Base-by-base conservation (phyloP, 192 early-diverging fungal genomes). In the Coemansia interrupta region DNA sequence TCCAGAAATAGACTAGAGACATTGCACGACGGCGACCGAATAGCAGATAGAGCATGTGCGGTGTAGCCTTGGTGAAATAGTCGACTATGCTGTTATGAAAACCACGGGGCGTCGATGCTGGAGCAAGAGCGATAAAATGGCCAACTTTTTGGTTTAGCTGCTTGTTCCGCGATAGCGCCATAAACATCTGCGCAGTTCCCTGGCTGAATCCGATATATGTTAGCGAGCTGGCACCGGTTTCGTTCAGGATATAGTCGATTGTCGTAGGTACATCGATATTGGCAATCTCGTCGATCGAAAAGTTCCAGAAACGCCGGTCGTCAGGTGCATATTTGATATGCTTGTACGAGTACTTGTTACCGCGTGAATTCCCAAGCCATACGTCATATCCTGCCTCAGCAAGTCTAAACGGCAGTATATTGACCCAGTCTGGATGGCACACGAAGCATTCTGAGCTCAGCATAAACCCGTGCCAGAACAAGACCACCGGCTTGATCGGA, bases 181-280 rank as follows among this genome's bases (percentile, higher is more conserved):
- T 87, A 64, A 96, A 94, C 17, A 88, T 89, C 66, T 93, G 91
- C 6, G 92, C 86, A 0, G 90, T 91, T 45, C 94, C 95, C 76
- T 98, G 95, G 36, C 92, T 94, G 60, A 96, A 98, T n/a, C 95
- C 95, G 58, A 98, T 89, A 72, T 95, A 98, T 1, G 92, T 86
- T 32, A 98, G 72, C 23, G 83, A 83, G n/a, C 80, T 73, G 2
- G 83, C 89, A 0, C 90, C 91, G 19, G 95, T 96, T 28, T 80
- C 83, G 28, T 82, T 74, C 43, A 98, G 76, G 48, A 98, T 93
- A 70, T 93, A 92, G 64, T 94, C 87, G 13, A 97, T 83, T 0
- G 87, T 84, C 44, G 91, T 84, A 3, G 93, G 92, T 26, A 98
- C 70, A 67, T 98, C 95, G 66, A 84, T 86, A 42, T 86, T 69